Percentiles rank a stretch among this genome's conserved stretches.
phyloP scores from a whole-genome alignment of 2,329 filamentous ascomycete species.

The Aspergillus udagawae region DNA sequence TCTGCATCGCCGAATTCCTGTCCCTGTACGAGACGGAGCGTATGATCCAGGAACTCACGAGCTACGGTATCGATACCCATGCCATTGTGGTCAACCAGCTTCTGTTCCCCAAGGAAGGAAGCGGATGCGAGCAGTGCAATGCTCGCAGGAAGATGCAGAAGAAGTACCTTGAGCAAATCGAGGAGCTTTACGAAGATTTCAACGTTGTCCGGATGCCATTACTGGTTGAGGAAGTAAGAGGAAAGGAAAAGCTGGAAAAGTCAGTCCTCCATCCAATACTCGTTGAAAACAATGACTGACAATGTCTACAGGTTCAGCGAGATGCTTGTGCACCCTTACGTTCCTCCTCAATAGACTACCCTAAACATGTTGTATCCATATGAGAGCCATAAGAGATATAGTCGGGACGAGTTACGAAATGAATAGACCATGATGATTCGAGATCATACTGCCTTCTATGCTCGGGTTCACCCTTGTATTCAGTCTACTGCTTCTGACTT shows the following conservation, averaged over 20 bases:
- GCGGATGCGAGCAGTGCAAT: slow-evolving; percentile 91
- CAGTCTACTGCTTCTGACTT: not conserved
- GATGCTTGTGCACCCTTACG: slow-evolving; percentile 48
- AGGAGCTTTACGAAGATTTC: slow-evolving; percentile 97
- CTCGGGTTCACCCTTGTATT: slow-evolving; percentile 1
- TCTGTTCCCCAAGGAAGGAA: slow-evolving; percentile 81
- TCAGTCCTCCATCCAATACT: slow-evolving; percentile 40
- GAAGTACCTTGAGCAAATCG: slow-evolving; percentile 98
- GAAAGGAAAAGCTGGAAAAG: slow-evolving; percentile 87
- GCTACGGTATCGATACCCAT: slow-evolving; percentile 93
- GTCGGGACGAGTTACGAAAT: slow-evolving; percentile 35
- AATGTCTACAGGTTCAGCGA: slow-evolving; percentile 42
- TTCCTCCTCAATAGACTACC: slow-evolving; percentile 38
- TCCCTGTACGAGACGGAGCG: slow-evolving; percentile 97
- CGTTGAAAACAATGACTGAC: slow-evolving; percentile 11
- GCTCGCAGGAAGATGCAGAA: slow-evolving; percentile 96
- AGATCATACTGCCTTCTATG: slow-evolving; percentile 12
- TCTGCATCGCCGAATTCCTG: slow-evolving; percentile 96
- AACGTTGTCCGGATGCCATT: slow-evolving; percentile 98
- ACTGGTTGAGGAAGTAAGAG: slow-evolving; percentile 89
- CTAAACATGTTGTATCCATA: slow-evolving; percentile 12
- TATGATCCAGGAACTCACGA: slow-evolving; percentile 97
- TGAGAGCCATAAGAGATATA: slow-evolving; percentile 12
- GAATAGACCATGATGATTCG: slow-evolving; percentile 34
- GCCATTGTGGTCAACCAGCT: slow-evolving; percentile 98